phyloP scores from a whole-genome alignment of 805 yeast genomes.

The Lachancea waltii region DNA sequence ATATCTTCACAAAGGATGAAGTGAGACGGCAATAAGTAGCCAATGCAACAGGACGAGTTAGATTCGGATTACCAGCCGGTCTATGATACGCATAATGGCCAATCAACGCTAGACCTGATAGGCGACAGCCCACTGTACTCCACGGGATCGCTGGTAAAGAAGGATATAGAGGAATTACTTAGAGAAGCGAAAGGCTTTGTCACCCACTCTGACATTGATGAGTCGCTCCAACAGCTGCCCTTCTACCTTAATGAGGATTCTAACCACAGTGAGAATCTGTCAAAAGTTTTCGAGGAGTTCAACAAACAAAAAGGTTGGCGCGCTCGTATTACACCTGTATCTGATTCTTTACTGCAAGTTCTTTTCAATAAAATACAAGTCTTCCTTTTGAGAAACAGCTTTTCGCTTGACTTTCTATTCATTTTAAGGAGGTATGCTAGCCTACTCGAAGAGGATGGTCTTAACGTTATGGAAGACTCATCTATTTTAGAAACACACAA shows the following conservation, averaged over 20 bases:
- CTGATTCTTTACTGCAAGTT: slow-evolving; percentile 11
- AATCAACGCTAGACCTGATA: slow-evolving; percentile 16
- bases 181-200: slow-evolving; percentile 1
- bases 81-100: not conserved
- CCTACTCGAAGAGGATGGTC: slow-evolving; percentile 14
- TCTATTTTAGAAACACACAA: slow-evolving; percentile 17
- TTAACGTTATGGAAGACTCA: slow-evolving; percentile 20
- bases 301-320: not conserved
- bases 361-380: slow-evolving; percentile 25
- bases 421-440: slow-evolving; percentile 20
- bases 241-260: not conserved
- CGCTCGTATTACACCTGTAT: not conserved
- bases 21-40: too few relatives aligned
- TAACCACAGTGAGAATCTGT: not conserved
- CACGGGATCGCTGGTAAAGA: slow-evolving; percentile 18
- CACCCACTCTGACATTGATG: not conserved
- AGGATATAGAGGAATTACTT: slow-evolving; percentile 13
- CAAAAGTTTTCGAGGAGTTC: not conserved
- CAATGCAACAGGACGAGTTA: too few relatives aligned
- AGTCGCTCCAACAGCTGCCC: not conserved
- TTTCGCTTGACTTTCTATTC: slow-evolving; percentile 25
- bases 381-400: slow-evolving; percentile 18
- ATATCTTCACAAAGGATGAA: not conserved
- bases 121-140: slow-evolving; percentile 12
- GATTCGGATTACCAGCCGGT: too few relatives aligned